A percentile compares a stretch with the other conserved stretches of the same genome.
phyloP scores from a whole-genome alignment of 2,329 filamentous ascomycete species.

The Penicillium thymicola region DNA sequence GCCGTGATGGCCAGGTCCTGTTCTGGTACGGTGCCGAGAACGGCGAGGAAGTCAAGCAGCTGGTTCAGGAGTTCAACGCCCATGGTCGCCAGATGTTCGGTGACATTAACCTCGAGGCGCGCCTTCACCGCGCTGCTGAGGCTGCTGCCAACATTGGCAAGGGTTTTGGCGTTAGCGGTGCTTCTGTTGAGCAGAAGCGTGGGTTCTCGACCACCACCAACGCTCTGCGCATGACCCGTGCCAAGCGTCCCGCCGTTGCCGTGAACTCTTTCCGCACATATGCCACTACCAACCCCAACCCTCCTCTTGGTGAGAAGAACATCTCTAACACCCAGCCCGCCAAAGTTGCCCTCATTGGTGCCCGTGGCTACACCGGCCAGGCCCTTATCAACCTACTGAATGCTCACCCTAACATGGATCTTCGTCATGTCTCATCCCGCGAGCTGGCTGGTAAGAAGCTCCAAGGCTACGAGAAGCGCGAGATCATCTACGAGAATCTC shows the following conservation, averaged over 20 bases:
- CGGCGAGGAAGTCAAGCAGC: conserved; percentile 72
- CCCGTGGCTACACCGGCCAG: conserved; percentile 90
- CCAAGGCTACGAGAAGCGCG: conserved; percentile 83
- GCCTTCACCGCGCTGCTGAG: conserved; percentile 73
- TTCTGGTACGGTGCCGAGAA: conserved; percentile 94
- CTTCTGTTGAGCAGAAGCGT: conserved; percentile 58
- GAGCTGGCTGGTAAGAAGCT: conserved; percentile 85
- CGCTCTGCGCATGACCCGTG: conserved; percentile 37
- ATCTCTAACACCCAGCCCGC: conserved; percentile 75
- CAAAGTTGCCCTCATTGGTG: conserved; percentile 82
- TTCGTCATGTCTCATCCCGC: conserved; percentile 87
- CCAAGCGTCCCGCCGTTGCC: conserved; percentile 28
- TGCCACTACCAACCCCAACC: conserved; percentile 70
- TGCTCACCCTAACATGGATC: conserved; percentile 82
- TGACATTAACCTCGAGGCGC: conserved; percentile 82
- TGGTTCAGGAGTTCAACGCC: conserved; percentile 81
- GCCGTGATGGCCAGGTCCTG: conserved; percentile 79
- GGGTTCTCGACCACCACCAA: conserved; percentile 61
- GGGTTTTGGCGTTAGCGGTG: conserved; percentile 46
- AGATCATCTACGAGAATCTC: conserved; percentile 90
- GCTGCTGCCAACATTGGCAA: conserved; percentile 58
- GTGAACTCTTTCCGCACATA: conserved; percentile 39
- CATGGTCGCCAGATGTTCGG: conserved; percentile 84
- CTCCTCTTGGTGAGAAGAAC: conserved; percentile 84
- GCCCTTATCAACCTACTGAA: conserved; percentile 85